Evolutionary conservation across 176 grass and related monocot species (phyloP).

Genomic region (Zoysia japonica): DNA sequence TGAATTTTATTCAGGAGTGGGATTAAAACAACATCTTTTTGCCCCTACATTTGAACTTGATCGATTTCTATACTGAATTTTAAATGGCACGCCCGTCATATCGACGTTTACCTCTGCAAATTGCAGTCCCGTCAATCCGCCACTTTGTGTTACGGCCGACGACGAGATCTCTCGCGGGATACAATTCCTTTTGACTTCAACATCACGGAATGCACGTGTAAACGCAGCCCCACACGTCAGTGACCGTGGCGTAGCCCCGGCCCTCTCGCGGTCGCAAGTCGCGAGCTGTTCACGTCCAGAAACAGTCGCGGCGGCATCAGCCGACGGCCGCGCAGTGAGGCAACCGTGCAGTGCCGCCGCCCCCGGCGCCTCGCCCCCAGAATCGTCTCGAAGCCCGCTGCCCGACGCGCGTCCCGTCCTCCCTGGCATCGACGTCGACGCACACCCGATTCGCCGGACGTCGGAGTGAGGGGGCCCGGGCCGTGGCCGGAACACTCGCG

Average conservation of each 20-base stretch:
- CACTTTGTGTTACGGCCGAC: not conserved
- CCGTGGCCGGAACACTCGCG: conserved; percentile 23
- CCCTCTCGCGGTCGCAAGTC: not conserved
- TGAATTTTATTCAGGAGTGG: too few species aligned
- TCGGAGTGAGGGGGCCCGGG: not conserved
- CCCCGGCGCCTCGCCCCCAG: not conserved
- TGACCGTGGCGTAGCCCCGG: too few species aligned
- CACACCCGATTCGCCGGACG: not conserved
- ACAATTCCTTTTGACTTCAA: too few species aligned
- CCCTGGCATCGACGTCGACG: conserved; percentile 33
- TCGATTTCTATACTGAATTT: too few species aligned
- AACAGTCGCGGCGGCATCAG: not conserved
- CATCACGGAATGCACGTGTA: too few species aligned
- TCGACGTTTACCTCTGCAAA: too few species aligned
- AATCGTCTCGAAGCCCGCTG: conserved; percentile 28
- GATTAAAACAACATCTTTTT: too few species aligned
- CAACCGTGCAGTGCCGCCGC: not conserved
- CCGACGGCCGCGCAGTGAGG: too few species aligned
- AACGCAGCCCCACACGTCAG: too few species aligned
- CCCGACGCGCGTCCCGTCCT: conserved; percentile 36
- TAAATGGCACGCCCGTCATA: too few species aligned
- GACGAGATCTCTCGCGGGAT: not conserved
- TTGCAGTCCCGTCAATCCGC: too few species aligned
- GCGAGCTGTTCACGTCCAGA: conserved; percentile 6
- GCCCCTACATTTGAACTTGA: too few species aligned